Evolutionary conservation across 2,329 filamentous ascomycete species (phyloP).

Genomic region (Phialophora tarda): DNA sequence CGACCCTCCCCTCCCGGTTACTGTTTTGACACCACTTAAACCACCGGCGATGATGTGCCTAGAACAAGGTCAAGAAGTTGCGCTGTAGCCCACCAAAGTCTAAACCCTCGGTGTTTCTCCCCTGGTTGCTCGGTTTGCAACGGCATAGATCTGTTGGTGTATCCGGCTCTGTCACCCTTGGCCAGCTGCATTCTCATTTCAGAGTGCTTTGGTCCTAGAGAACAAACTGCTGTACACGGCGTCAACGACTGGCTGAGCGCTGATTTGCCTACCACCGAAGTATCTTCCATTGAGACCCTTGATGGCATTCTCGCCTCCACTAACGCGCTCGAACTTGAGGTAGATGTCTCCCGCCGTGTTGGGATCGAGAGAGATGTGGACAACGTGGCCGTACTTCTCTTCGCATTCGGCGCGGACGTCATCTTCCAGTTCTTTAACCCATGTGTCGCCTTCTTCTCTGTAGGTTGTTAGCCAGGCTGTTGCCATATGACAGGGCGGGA

Average conservation of each 20-base stretch:
- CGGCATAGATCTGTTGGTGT: not conserved
- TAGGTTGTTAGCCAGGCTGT: conserved; percentile 19
- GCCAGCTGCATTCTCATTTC: conserved; percentile 12
- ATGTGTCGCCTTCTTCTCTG: conserved; percentile 83
- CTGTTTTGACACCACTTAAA: not conserved
- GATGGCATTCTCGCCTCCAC: conserved; percentile 95
- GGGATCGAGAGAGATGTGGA: conserved; percentile 93
- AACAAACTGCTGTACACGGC: conserved; percentile 98
- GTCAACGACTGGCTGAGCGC: conserved; percentile 93
- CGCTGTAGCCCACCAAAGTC: not conserved
- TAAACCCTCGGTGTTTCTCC: not conserved
- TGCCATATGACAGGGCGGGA: not conserved
- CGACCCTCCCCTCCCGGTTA: not conserved
- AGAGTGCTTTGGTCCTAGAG: conserved; percentile 68
- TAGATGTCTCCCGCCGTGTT: conserved; percentile 97
- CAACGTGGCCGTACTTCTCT: conserved; percentile 93
- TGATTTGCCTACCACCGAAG: conserved; percentile 92
- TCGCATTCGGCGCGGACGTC: conserved; percentile 93
- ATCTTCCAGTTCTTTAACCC: conserved; percentile 92
- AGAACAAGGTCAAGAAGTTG: not conserved
- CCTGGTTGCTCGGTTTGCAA: not conserved
- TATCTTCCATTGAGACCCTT: conserved; percentile 96
- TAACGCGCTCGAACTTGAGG: conserved; percentile 95
- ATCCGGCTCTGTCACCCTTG: not conserved
- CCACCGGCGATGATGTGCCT: not conserved